Evolutionary conservation across 1,284 basidiomycete species (phyloP).

Genomic region (Stygiomarasmius scandens): DNA sequence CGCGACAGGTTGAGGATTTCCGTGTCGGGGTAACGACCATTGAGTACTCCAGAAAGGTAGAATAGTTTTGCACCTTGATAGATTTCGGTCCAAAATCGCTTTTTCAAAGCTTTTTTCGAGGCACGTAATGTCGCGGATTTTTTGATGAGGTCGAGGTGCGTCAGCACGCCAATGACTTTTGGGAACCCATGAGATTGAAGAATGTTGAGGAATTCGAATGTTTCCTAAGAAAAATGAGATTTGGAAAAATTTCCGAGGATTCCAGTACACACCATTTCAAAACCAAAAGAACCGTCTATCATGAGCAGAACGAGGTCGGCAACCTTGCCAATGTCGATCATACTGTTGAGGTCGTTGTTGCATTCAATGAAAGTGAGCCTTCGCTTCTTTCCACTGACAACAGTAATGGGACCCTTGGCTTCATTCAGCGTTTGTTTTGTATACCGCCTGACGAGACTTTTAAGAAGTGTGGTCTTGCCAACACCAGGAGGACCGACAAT

Average conservation of each 20-base stretch:
- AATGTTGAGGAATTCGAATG: conserved; percentile 97
- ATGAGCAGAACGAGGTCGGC: conserved; percentile 95
- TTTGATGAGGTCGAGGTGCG: conserved; percentile 97
- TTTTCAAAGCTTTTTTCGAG: conserved; percentile 95
- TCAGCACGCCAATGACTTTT: conserved; percentile 95
- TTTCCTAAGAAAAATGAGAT: conserved; percentile 67
- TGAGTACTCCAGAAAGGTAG: conserved; percentile 96
- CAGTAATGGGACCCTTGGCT: conserved; percentile 92
- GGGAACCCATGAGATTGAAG: conserved; percentile 98
- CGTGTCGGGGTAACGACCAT: conserved; percentile 96
- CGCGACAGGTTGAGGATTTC: conserved; percentile 96
- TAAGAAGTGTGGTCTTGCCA: conserved; percentile 94
- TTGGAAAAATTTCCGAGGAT: neutral
- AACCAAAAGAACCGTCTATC: conserved; percentile 97
- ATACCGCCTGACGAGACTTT: conserved; percentile 89
- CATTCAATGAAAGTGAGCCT: conserved; percentile 96
- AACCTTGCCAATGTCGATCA: conserved; percentile 98
- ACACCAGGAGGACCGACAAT: conserved; percentile 97
- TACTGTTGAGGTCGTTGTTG: conserved; percentile 96
- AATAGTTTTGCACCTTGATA: conserved; percentile 99
- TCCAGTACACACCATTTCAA: conserved; percentile 84
- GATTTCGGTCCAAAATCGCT: conserved; percentile 99
- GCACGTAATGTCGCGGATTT: conserved; percentile 85
- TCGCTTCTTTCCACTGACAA: conserved; percentile 92
- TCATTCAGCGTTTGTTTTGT: conserved; percentile 94